Conservation (phyloP, 164 flowering plant genomes). For the Brasenia schreberi region DNA sequence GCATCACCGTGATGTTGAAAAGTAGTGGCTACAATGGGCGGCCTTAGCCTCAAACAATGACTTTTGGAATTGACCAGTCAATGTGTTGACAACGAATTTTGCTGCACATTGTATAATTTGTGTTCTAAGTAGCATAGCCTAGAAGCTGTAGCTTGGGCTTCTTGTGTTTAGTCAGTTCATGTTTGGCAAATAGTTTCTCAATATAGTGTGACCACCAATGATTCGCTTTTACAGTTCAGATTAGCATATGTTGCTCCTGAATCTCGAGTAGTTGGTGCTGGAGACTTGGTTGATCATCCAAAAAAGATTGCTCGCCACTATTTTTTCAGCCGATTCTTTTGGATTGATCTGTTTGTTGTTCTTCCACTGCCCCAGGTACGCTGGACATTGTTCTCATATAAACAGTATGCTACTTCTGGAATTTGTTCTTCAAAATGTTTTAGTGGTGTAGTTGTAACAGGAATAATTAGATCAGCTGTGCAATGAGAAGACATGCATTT, state of each 20-base stretch:
- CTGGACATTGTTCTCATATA: neutral
- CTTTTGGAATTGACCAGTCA: no score
- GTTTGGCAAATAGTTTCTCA: no score
- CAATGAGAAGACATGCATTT: neutral
- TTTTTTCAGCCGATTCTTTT: conserved; percentile 34
- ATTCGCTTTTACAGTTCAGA: conserved; percentile 47
- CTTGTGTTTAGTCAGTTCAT: no score
- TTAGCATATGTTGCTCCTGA: conserved; percentile 88
- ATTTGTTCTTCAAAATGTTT: neutral
- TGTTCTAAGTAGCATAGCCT: no score
- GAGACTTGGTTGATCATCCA: conserved; percentile 79
- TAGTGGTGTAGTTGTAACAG: no score
- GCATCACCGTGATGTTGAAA: no score
- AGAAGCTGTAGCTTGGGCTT: no score
- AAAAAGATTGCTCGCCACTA: conserved; percentile 66
- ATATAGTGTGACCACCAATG: no score
- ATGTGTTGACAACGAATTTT: no score
- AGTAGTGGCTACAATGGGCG: no score
- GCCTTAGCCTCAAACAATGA: no score
- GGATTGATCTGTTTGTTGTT: conserved; percentile 52
- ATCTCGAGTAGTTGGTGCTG: conserved; percentile 80
- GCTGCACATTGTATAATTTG: no score
- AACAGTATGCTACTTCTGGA: neutral
- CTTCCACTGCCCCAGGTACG: conserved; percentile 83
- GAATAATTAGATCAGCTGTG: neutral